These are phyloP conservation scores for Plasmodium gallinaceum DNA, from an alignment of 169 alveolate species.

Conservation along the genomic window DNA sequence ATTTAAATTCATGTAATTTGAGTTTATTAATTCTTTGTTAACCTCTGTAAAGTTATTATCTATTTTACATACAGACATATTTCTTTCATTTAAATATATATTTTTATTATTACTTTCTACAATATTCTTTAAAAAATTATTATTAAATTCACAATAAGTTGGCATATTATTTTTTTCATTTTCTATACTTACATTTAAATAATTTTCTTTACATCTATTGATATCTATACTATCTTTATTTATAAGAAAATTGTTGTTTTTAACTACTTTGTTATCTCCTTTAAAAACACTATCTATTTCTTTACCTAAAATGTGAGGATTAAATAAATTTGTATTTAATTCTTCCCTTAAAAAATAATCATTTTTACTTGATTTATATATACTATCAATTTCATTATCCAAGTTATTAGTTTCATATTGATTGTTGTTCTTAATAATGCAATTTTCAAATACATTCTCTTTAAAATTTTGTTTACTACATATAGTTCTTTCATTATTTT, in stretches of 20 bases:
- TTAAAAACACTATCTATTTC: not conserved
- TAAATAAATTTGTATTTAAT: not conserved
- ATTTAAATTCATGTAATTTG: too few species aligned
- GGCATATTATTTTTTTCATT: not conserved
- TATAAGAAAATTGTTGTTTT: not conserved
- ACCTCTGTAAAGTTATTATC: constrained; percentile 15
- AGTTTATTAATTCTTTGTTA: not conserved
- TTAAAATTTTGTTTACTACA: not conserved
- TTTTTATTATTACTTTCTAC: too few species aligned
- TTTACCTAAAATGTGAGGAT: not conserved
- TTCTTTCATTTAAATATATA: not conserved
- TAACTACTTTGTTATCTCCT: not conserved
- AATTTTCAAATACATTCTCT: not conserved
- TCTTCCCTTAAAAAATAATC: not conserved
- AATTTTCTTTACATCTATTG: not conserved
- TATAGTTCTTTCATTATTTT: not conserved
- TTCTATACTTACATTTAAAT: not conserved
- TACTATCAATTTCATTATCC: not conserved
- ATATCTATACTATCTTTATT: not conserved
- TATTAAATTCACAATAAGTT: not conserved
- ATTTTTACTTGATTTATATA: not conserved
- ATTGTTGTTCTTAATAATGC: not conserved
- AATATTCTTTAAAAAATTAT: not conserved
- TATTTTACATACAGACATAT: not conserved
- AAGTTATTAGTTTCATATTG: not conserved